phyloP scores from a whole-genome alignment of 225 moss, liverwort and hornwort species.

The Sphagnum tenellum region DNA sequence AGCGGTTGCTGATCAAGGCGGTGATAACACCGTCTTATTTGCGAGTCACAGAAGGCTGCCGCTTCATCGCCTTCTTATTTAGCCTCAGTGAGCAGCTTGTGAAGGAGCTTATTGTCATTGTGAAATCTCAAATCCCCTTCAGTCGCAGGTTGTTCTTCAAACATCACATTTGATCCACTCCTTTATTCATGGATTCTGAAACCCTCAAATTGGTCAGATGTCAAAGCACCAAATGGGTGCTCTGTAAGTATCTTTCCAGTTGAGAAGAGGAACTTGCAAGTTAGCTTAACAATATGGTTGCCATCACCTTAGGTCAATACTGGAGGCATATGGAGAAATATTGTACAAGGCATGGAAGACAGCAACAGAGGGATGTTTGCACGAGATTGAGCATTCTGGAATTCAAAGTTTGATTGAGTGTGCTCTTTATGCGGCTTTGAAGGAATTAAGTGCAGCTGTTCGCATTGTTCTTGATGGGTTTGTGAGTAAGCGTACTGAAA shows the following conservation, averaged over 20 bases:
- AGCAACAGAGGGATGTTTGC: slow-evolving; percentile 26
- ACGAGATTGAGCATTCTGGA: slow-evolving; percentile 36
- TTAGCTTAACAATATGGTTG: no score
- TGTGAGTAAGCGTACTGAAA: slow-evolving; percentile 30
- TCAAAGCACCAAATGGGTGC: no score
- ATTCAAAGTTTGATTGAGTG: slow-evolving; percentile 46
- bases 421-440: slow-evolving; percentile 29
- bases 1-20: slow-evolving; percentile 34
- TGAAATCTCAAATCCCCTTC: slow-evolving; percentile 48
- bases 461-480: slow-evolving; percentile 43
- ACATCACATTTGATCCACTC: no score
- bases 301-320: slow-evolving; percentile 10
- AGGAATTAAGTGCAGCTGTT: slow-evolving; percentile 23
- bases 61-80: slow-evolving; percentile 39
- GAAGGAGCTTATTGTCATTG: slow-evolving; percentile 43
- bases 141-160: slow-evolving; percentile 12
- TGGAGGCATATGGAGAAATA: slow-evolving; percentile 45
- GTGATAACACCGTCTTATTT: slow-evolving; percentile 35
- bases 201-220: no score
- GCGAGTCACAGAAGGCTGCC: slow-evolving; percentile 27
- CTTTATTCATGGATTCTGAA: no score
- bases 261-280: no score
- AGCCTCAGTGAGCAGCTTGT: slow-evolving; percentile 43
- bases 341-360: slow-evolving; percentile 43
- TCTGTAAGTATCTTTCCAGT: no score